Evolutionary conservation across 2,329 filamentous ascomycete genomes (phyloP), one percentile per base, ranked within the genome.

Genomic region (Botryotinia narcissicola): DNA sequence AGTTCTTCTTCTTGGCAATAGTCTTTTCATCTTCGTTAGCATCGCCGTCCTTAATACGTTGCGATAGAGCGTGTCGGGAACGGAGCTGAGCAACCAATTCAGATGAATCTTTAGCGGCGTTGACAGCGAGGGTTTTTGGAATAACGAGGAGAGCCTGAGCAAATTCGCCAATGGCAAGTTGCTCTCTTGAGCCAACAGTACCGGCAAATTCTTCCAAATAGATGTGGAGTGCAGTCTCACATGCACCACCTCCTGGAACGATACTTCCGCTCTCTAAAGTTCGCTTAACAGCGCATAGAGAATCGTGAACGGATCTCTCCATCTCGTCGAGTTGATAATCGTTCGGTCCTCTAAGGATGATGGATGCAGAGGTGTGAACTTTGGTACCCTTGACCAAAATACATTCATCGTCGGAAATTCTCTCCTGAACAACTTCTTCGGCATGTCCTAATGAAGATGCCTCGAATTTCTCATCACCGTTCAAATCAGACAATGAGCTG

Each of bases 181-280:
- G 96, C 85, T 99, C 96, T 79, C 96, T 91, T 72, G 95, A 98
- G 78, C 95, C 94, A 75, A 99, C 95, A 54, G 96, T 98, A 79
- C 96, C 95, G 71, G 96, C 96, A 84, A 97, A 99, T 84, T 99
- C 96, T 86, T 99, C 96, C 48, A 99, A 89, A 85, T 98, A 99
- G 82, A 99, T 99, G 86, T 98, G 96, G 77, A 99, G 89, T 67
- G 96, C 96, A n/a, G 96, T 98, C 87, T 99, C 96, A 35, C 98
- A 95, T 61, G 96, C 96, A 81, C 95, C 96, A 77, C 96, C 96
- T 77, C 96, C 96, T 25, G 96, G 96, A 57, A 99, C 96, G 77
- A 99, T 97, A 84, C 93, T 95, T 80, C 96, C 96, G 81, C 94
- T 97, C 86, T 99, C 96, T 12, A 99, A 87, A 4, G 96, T 98